Evolutionary conservation across 2,329 filamentous ascomycete species (phyloP), one percentile per base, ranked within the genome.

Genomic region (Chrysosporium queenslandicum): DNA sequence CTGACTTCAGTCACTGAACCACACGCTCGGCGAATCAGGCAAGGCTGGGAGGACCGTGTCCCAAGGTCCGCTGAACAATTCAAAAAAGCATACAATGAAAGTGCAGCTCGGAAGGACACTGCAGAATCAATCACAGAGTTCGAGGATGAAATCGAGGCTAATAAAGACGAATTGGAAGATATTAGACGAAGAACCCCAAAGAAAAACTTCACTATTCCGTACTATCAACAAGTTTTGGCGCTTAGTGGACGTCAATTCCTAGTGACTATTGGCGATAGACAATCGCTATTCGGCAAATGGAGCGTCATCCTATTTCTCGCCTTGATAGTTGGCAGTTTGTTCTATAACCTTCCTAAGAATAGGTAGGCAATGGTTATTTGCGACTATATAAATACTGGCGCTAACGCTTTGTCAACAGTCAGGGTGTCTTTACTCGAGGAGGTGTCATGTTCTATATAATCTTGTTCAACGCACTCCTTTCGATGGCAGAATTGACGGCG

Each of bases 1-100:
- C 68, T 90, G 30, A 90, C 86, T 0, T 87, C 83, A 1, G 82
- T 90, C 61, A 87, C 54, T 5, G 78, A 79, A 40, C 70, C 75
- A 1, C 71, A 80, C 51, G 81, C 82, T 54, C 72, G 82, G 29
- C 69, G 77, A 29, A 64, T 81, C 16, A 74, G 73, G 37, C 63
- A 74, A 14, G 80, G 78, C 1, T 82, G 74, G 65, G 77, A 83
- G 61, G 63, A 79, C 56, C 73, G 73, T 3, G 74, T 79, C 25
- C 79, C 80, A 0, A 69, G 76, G 14, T 77, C 75, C 1, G 68
- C 75, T 4, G 73, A 74, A 4, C 74, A 82, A 30, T 81, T 83
- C 57, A 76, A 75, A 20, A 67, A 71, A 12, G 68, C 68, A 0
- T 82, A 76, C 63, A 66, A 68, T 21, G 68, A 70, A 42, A 79